phyloP scores from a whole-genome alignment of 306 rosid genomes.

The Lathyrus aphaca region DNA sequence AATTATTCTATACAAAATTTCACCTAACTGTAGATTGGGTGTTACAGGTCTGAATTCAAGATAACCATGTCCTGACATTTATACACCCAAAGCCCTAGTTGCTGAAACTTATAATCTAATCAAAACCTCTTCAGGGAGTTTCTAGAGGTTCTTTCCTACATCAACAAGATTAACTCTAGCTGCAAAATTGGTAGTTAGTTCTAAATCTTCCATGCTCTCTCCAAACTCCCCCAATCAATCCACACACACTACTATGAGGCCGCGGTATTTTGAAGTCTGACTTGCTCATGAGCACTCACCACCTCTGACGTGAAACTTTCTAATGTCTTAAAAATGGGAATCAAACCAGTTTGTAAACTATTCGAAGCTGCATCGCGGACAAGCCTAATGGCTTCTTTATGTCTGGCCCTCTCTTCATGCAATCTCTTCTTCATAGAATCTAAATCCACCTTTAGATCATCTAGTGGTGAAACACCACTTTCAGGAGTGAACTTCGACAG shows the following conservation, averaged over 20 bases:
- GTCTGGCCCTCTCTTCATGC: conserved; percentile 79
- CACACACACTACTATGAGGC: conserved; percentile 40
- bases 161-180: conserved; percentile 41
- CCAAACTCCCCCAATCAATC: conserved; percentile 35
- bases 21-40: conserved; percentile 47
- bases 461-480: conserved; percentile 78
- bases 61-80: conserved; percentile 38
- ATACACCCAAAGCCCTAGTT: conserved; percentile 39
- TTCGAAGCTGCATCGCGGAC: conserved; percentile 78
- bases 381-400: conserved; percentile 73
- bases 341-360: conserved; percentile 77
- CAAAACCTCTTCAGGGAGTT: conserved; percentile 38
- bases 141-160: conserved; percentile 41
- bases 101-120: conserved; percentile 32
- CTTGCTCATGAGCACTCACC: conserved; percentile 83
- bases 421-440: conserved; percentile 76
- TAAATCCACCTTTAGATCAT: conserved; percentile 87
- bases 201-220: conserved; percentile 38
- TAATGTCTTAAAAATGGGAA: conserved; percentile 88
- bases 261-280: conserved; percentile 57
- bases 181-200: conserved; percentile 54
- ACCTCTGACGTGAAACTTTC: conserved; percentile 81
- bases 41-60: conserved; percentile 46
- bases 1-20: conserved; percentile 65
- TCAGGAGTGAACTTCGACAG: conserved; percentile 62